Evolutionary conservation across 2,329 filamentous ascomycete genomes (phyloP), one percentile per base, ranked within the genome.

Genomic region (Colletotrichum spinosum): DNA sequence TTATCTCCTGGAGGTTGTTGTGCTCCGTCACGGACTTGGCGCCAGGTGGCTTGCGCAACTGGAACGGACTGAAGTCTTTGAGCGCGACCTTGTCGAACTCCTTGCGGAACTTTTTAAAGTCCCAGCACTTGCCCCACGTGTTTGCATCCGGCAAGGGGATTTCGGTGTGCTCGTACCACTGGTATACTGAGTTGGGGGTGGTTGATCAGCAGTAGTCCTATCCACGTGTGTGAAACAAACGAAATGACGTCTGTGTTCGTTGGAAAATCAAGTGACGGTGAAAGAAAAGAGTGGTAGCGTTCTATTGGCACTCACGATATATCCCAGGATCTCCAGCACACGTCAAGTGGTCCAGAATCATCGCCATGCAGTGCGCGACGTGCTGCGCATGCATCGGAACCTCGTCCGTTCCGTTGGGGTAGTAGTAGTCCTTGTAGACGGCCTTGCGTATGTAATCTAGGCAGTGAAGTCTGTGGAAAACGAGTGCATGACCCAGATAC

Each of bases 91-190:
- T 55, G 37, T 60, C 57, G 37, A 55, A 60, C 2, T 55, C 34
- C 9, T 55, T 41, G 8, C 50, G 57, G 10, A 60, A 60, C 6
- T 15, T 17, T 33, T 8, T 17, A 8, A 60, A 60, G 9, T 60
- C 57, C 57, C 57, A 60, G 42, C 57, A 60, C 37, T 60, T 60
- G 13, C 57, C 57, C 57, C 57, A 55, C 8, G 57, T 60, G 33
- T 60, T 60, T 35, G 50, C 57, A 42, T 60, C 57, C 3, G 57
- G 57, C 10, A 60, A n/a, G 2, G 57, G 57, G 8, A 60, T 49
- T 8, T 60, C 57, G 7, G 50, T 60, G 11, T 60, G 57, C 7
- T 55, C 44, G 12, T 60, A 60, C 57, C 57, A 60, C 37, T 60
- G 57, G 8, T 55, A 60, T 8, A 60, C 57, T 60, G 9, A 54